These are phyloP conservation scores for Diaporthe vaccinii DNA, from an alignment of 2,329 filamentous ascomycete species.

Conservation along the genomic window DNA sequence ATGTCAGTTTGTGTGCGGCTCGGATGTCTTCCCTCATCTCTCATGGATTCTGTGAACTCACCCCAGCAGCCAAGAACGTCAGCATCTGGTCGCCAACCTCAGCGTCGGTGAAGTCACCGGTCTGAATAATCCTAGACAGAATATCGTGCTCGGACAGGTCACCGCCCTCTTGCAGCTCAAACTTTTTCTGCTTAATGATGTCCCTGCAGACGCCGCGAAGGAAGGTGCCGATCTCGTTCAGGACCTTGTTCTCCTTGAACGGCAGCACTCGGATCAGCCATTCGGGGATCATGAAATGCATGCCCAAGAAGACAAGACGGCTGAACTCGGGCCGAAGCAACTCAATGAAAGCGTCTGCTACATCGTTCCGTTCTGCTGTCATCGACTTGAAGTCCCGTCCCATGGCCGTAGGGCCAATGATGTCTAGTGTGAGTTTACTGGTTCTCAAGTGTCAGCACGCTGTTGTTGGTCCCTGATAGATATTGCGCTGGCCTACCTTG, in stretches of 20 bases:
- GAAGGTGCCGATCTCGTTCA: slow-evolving; percentile 35
- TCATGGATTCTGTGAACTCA: not conserved
- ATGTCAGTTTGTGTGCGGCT: not conserved
- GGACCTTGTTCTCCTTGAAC: slow-evolving; percentile 29
- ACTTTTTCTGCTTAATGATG: slow-evolving; percentile 34
- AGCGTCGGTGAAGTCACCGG: slow-evolving; percentile 34
- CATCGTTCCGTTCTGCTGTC: slow-evolving; percentile 24
- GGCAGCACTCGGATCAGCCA: slow-evolving; percentile 32
- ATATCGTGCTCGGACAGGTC: slow-evolving; percentile 37
- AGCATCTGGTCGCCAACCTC: slow-evolving; percentile 37
- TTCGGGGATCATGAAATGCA: slow-evolving; percentile 38
- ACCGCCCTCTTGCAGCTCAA: slow-evolving; percentile 23
- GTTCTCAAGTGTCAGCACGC: not conserved
- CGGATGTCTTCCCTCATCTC: not conserved
- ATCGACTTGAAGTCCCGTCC: slow-evolving; percentile 34
- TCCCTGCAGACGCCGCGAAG: slow-evolving; percentile 32
- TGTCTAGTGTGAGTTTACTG: slow-evolving; percentile 34
- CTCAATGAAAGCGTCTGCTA: slow-evolving; percentile 36
- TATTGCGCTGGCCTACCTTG: slow-evolving; percentile 6
- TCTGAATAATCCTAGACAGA: slow-evolving; percentile 36
- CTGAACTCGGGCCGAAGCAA: slow-evolving; percentile 31
- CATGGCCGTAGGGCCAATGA: slow-evolving; percentile 36
- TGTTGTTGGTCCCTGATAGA: not conserved
- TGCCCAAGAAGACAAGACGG: slow-evolving; percentile 30
- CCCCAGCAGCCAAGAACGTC: slow-evolving; percentile 35